Evolutionary conservation across 768 basidiomycete species (phyloP), one percentile per base, ranked within the genome.

Genomic region (Tylopilus subfusipes): DNA sequence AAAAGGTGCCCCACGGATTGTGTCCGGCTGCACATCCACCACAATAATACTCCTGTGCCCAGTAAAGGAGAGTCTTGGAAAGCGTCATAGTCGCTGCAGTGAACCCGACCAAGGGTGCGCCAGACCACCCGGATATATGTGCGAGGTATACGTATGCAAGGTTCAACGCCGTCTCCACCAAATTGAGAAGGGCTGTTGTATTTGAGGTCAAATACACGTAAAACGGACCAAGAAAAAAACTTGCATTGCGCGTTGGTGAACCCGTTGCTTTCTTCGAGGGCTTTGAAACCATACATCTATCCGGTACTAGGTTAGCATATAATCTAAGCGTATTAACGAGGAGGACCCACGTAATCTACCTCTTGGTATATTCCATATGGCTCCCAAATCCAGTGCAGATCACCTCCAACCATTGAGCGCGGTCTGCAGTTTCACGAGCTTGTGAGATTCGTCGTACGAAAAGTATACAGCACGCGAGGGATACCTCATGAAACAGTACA

Each of bases 331-430:
- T n/a, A n/a, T 1, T 30, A 22, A 21, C 30, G 21, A 14, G 21
- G n/a, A 5, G 12, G 30, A 68, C 73, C 51, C 57, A 77, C 74
- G 42, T 72, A 64, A 56, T 78, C 73, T 31, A 91, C 73, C n/a
- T 85, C 74, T 64, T 90, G 85, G 71, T 92, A 93, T 29, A 88
- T 55, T 24, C 76, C 79, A 64, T 95, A 95, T 2, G 91, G 91
- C 54, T 79, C 75, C 93, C 93, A 96, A 42, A 95, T 80, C 93
- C 92, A 95, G 62, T 93, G 88, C 43, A 94, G 75, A 69, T 94
- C 91, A 3, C 93, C 93, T 1, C 90, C 92, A 59, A 73, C 74
- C 85, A 94, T 90, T 4, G 91, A 93, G 21, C 91, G 81, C 19
- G 93, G 93, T 34, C 92, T 92, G 55, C n/a, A 1, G 14, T 33